phyloP scores from a whole-genome alignment of 305 asterid species.

The Fraxinus nigra region DNA sequence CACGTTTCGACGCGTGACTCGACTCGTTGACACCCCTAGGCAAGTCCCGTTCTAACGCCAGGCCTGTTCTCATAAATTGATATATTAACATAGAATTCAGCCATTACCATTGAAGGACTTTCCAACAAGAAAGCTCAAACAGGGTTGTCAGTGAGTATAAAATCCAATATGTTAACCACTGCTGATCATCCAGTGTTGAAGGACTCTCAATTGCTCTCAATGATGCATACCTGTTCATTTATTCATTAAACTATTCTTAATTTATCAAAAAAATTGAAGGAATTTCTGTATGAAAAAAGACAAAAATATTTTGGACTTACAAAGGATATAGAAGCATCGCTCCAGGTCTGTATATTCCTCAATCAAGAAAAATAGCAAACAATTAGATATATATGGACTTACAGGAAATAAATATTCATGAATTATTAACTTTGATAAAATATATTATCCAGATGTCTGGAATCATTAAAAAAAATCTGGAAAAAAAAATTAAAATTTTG shows the following conservation, averaged over 20 bases:
- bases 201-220: constrained; percentile 72
- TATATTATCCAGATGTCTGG: background rate
- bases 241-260: background rate
- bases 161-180: constrained; percentile 97
- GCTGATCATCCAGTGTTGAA: constrained; percentile 75
- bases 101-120: constrained; percentile 61
- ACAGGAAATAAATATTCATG: background rate
- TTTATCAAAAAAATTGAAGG: background rate
- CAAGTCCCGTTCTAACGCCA: background rate
- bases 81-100: background rate
- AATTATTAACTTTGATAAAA: background rate
- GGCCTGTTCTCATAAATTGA: background rate
- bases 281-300: background rate
- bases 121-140: constrained; percentile 63
- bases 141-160: constrained; percentile 73
- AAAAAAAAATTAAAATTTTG: background rate
- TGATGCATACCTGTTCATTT: constrained; percentile 68
- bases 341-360: constrained; percentile 59
- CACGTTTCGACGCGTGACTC: too few relatives aligned
- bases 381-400: background rate
- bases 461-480: background rate
- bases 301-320: constrained; percentile 45
- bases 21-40: too few relatives aligned
- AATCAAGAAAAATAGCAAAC: constrained; percentile 9
- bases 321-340: constrained; percentile 86